These are phyloP conservation scores for Dispira simplex DNA, from an alignment of 192 early-diverging fungal genomes.

Conservation along the genomic window DNA sequence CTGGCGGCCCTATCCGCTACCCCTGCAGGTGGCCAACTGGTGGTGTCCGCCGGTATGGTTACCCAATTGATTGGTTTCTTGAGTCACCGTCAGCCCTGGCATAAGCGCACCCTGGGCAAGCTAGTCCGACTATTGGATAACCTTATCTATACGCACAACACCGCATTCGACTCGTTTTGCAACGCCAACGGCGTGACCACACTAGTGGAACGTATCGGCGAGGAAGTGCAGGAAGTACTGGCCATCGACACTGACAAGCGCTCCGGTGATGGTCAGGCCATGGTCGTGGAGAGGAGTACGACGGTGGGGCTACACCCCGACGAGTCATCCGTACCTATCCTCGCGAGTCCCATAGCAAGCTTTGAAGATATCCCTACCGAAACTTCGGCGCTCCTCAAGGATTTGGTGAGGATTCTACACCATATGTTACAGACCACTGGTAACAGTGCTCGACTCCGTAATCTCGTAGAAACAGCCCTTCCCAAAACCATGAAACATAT, in stretches of 20 bases:
- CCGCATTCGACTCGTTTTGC: conserved; percentile 68
- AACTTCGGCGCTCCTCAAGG: conserved; percentile 59
- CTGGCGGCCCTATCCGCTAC: conserved; percentile 62
- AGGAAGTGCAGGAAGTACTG: conserved; percentile 21
- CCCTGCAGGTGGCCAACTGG: conserved; percentile 71
- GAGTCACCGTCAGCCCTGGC: conserved; percentile 35
- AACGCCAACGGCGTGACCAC: conserved; percentile 63
- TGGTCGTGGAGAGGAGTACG: conserved; percentile 16
- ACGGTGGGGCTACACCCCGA: too few relatives aligned
- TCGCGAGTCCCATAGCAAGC: background rate
- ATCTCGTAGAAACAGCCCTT: conserved; percentile 79
- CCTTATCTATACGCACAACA: conserved; percentile 57
- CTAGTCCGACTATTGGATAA: conserved; percentile 67
- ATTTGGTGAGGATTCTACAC: conserved; percentile 80
- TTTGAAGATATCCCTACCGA: conserved; percentile 39
- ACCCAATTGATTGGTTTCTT: conserved; percentile 61
- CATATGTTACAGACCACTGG: conserved; percentile 93
- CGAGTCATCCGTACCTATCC: background rate
- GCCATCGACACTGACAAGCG: conserved; percentile 11
- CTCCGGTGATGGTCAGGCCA: conserved; percentile 16
- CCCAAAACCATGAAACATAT: conserved; percentile 58
- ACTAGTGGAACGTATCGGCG: conserved; percentile 63
- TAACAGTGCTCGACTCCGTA: conserved; percentile 79
- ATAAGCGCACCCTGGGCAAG: conserved; percentile 47
- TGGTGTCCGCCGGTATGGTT: conserved; percentile 83